These are phyloP conservation scores for Citrus australasica DNA, from an alignment of 345 rosid species.

Conservation along the genomic window DNA sequence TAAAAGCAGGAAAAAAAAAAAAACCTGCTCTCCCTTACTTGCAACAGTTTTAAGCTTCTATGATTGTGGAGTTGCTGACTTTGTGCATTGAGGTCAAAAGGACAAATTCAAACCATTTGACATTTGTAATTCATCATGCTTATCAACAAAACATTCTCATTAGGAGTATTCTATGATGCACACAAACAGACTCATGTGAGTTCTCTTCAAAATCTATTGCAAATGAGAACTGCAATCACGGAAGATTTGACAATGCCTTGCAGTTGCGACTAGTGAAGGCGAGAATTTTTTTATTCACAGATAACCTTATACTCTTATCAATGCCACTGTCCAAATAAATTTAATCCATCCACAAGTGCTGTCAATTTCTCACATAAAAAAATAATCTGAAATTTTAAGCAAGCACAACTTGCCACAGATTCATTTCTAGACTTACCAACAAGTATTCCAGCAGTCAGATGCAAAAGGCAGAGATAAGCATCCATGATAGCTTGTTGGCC, in stretches of 20 bases:
- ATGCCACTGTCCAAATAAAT: neutral
- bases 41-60: neutral
- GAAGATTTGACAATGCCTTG: neutral
- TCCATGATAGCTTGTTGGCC: constrained; percentile 99
- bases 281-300: neutral
- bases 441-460: constrained; percentile 92
- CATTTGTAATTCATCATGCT: neutral
- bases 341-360: neutral
- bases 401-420: neutral
- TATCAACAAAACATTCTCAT: neutral
- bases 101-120: neutral
- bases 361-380: neutral
- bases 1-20: no score
- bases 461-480: constrained; percentile 95
- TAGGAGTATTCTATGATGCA: neutral
- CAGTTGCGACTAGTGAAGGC: neutral
- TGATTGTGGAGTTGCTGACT: neutral
- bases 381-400: neutral
- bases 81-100: neutral
- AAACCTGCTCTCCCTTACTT: no score
- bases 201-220: neutral
- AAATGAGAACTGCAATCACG: neutral
- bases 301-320: neutral
- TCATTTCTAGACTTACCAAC: constrained; percentile 58
- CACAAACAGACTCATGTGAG: neutral